Percentiles rank a stretch among this genome's conserved stretches.
Evolutionary conservation across 164 flowering plant species (phyloP).

Genomic region (Liquidambar formosana): DNA sequence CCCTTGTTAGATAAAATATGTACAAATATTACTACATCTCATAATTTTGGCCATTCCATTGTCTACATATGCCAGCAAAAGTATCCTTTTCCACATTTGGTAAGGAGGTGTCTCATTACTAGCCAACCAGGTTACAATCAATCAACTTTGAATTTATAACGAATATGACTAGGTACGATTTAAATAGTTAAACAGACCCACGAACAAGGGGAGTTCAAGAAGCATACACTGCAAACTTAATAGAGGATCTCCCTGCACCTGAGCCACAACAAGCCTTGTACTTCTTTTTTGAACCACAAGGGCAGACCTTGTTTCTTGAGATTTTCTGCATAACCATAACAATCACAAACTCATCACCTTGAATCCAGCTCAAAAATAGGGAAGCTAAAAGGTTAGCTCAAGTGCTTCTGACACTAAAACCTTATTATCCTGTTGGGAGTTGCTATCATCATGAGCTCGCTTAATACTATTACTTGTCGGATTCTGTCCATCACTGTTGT

Average conservation of each 20-base stretch:
- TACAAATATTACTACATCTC: too few species aligned
- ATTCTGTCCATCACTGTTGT: conserved; percentile 14
- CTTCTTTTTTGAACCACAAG: conserved; percentile 96
- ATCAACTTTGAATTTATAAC: too few species aligned
- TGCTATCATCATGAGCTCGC: conserved; percentile 21
- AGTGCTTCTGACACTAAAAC: conserved; percentile 23
- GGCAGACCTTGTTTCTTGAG: conserved; percentile 71
- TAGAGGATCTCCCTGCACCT: conserved; percentile 40
- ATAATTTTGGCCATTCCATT: too few species aligned
- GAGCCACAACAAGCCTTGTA: conserved; percentile 86
- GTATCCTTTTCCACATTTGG: too few species aligned
- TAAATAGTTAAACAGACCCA: not conserved
- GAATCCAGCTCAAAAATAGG: conserved; percentile 7
- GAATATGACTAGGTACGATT: not conserved
- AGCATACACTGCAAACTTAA: conserved; percentile 50
- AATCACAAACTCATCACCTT: conserved; percentile 3
- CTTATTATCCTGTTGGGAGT: conserved; percentile 35
- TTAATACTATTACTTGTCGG: conserved; percentile 19
- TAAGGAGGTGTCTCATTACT: not conserved
- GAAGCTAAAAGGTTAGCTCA: not conserved
- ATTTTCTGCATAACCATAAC: conserved; percentile 46
- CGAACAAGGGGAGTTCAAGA: conserved; percentile 6
- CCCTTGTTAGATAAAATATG: too few species aligned
- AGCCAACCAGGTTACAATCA: not conserved
- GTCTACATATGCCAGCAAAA: too few species aligned